A percentile compares a stretch with the other conserved stretches of the same genome.
These are phyloP conservation scores for Tolypocladium ovalisporum DNA, from an alignment of 2,329 filamentous ascomycete genomes.

Conservation along the genomic window DNA sequence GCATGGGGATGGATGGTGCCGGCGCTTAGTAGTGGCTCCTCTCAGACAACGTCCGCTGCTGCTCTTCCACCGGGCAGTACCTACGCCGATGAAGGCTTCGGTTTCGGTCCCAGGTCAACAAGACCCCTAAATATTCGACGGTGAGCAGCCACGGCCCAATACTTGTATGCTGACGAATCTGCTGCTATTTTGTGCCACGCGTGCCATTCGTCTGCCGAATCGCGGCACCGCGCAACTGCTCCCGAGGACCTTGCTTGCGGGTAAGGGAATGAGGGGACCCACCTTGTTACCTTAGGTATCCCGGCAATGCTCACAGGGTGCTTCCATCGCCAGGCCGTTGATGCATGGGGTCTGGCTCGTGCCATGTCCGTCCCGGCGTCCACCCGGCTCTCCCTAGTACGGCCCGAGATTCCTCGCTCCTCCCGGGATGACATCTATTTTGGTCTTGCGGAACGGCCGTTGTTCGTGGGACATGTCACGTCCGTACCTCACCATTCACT, in stretches of 20 bases:
- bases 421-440: not conserved
- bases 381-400: not conserved
- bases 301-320: not conserved
- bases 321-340: not conserved
- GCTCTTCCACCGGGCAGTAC: not conserved
- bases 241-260: not conserved
- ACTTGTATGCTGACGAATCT: too few species aligned
- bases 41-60: not conserved
- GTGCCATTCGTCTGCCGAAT: not conserved
- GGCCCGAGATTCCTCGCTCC: not conserved
- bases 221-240: not conserved
- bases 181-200: not conserved
- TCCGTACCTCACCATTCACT: not conserved
- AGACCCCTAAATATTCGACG: too few species aligned
- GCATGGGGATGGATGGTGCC: not conserved
- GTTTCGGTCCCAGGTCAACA: not conserved
- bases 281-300: too few species aligned
- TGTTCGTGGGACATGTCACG: not conserved
- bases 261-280: too few species aligned
- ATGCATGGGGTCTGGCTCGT: not conserved
- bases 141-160: too few species aligned
- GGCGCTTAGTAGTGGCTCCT: constrained; percentile 6
- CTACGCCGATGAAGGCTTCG: not conserved
- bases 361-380: not conserved
- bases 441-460: not conserved